Conservation (phyloP, 768 basidiomycete genomes). For the Daedaleopsis nitida region DNA sequence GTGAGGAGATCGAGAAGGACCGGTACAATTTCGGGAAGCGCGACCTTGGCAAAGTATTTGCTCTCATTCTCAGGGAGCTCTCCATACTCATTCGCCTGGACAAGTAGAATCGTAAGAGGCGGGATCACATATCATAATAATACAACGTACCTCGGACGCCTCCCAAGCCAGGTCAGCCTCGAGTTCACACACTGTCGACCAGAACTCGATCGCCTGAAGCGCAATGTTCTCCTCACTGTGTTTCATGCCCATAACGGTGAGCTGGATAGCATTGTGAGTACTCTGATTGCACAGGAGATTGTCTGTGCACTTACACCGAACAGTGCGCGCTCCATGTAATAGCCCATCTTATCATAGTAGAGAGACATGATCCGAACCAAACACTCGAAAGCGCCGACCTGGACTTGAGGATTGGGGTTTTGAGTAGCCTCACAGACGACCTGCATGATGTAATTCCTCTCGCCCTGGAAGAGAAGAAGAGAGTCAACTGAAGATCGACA, state of each 20-base stretch:
- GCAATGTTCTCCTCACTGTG: constrained; percentile 89
- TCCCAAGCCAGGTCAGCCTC: constrained; percentile 92
- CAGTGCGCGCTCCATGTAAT: constrained; percentile 99
- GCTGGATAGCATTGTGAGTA: constrained; percentile 42
- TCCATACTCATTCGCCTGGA: constrained; percentile 85
- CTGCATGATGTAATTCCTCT: constrained; percentile 99
- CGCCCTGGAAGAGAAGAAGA: constrained; percentile 60
- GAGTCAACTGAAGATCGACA: background rate
- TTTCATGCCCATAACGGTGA: constrained; percentile 98
- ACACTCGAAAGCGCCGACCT: constrained; percentile 96
- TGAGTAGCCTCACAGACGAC: constrained; percentile 99
- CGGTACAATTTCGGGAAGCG: constrained; percentile 92
- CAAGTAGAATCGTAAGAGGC: background rate
- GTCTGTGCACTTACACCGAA: constrained; percentile 74
- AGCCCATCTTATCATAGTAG: constrained; percentile 98
- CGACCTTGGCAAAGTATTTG: constrained; percentile 91
- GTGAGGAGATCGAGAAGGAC: constrained; percentile 88
- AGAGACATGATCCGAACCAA: constrained; percentile 95
- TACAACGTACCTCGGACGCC: constrained; percentile 74
- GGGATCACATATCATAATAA: background rate
- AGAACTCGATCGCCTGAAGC: constrained; percentile 97
- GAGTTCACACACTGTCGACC: constrained; percentile 99
- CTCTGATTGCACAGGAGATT: background rate
- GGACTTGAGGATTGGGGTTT: constrained; percentile 73
- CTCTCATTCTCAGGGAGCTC: constrained; percentile 86